These are phyloP conservation scores for Coleophoma crateriformis DNA, from an alignment of 2,329 filamentous ascomycete species.

Conservation along the genomic window DNA sequence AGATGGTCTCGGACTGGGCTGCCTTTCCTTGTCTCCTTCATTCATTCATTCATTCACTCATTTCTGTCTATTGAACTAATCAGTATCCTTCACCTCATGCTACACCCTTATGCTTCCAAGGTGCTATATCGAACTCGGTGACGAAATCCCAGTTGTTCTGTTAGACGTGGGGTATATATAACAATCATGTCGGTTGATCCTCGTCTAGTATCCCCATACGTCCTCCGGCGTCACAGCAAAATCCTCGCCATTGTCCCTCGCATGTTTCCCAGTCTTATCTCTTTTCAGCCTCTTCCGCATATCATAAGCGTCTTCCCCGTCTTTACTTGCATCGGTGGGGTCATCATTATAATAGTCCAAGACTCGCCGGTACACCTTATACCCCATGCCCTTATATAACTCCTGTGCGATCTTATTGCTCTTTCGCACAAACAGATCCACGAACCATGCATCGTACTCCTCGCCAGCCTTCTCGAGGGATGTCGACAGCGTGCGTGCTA, in stretches of 20 bases:
- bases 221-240: slow-evolving; percentile 76
- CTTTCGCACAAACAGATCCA: slow-evolving; percentile 87
- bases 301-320: slow-evolving; percentile 90
- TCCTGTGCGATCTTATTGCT: slow-evolving; percentile 83
- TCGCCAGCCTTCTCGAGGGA: slow-evolving; percentile 80
- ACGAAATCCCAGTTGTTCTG: too few relatives aligned
- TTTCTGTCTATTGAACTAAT: too few relatives aligned
- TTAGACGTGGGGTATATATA: too few relatives aligned
- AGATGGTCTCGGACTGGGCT: too few relatives aligned
- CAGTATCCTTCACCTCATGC: too few relatives aligned
- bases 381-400: slow-evolving; percentile 88
- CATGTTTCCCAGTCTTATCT: slow-evolving; percentile 69
- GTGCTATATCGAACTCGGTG: too few relatives aligned
- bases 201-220: slow-evolving; percentile 58
- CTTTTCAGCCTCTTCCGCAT: slow-evolving; percentile 90
- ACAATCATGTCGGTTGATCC: too few relatives aligned
- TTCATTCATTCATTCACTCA: too few relatives aligned
- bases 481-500: slow-evolving; percentile 77
- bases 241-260: slow-evolving; percentile 75
- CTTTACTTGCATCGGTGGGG: slow-evolving; percentile 61
- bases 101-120: too few relatives aligned
- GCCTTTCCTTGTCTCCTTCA: too few relatives aligned
- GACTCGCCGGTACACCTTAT: slow-evolving; percentile 84
- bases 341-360: slow-evolving; percentile 92
- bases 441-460: slow-evolving; percentile 83